Percentiles rank a stretch among this genome's conserved stretches.
phyloP scores from a whole-genome alignment of 495 filamentous ascomycete species.

The Margaritispora aquatica region DNA sequence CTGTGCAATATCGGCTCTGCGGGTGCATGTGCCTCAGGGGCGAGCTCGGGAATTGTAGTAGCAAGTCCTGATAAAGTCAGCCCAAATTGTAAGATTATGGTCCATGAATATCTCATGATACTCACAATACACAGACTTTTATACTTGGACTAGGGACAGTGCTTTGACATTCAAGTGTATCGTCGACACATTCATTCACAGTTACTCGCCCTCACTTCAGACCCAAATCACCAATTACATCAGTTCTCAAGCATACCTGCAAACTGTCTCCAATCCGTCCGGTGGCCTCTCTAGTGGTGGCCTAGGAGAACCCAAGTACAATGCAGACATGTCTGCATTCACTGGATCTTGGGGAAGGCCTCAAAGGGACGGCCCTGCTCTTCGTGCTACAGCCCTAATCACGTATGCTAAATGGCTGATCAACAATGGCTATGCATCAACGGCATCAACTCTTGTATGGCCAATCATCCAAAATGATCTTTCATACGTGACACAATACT shows the following conservation, averaged over 20 bases:
- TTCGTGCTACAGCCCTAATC: slow-evolving; percentile 41
- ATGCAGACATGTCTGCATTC: slow-evolving; percentile 46
- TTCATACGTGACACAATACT: slow-evolving; percentile 60
- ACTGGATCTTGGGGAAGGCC: slow-evolving; percentile 55
- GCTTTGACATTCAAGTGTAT: slow-evolving; percentile 49
- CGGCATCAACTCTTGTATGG: slow-evolving; percentile 37
- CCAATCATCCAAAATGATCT: slow-evolving; percentile 53
- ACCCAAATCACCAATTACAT: slow-evolving; percentile 48
- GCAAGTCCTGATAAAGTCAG: slow-evolving; percentile 45
- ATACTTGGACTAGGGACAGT: slow-evolving; percentile 57
- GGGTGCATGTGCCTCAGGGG: slow-evolving; percentile 41
- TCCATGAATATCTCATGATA: neutral
- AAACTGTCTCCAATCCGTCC: slow-evolving; percentile 49
- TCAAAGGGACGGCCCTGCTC: slow-evolving; percentile 55
- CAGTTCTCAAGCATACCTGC: slow-evolving; percentile 43
- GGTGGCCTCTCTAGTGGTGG: slow-evolving; percentile 42
- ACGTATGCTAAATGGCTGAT: slow-evolving; percentile 33
- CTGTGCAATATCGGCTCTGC: slow-evolving; percentile 52
- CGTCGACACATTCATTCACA: slow-evolving; percentile 41
- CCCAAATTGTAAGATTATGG: slow-evolving; percentile 50
- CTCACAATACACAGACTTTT: slow-evolving; percentile 39
- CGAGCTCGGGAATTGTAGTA: slow-evolving; percentile 45
- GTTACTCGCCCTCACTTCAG: slow-evolving; percentile 33
- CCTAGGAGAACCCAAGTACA: slow-evolving; percentile 58
- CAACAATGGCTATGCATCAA: slow-evolving; percentile 25